phyloP scores from a whole-genome alignment of 306 rosid species.

The Fragaria iinumae region DNA sequence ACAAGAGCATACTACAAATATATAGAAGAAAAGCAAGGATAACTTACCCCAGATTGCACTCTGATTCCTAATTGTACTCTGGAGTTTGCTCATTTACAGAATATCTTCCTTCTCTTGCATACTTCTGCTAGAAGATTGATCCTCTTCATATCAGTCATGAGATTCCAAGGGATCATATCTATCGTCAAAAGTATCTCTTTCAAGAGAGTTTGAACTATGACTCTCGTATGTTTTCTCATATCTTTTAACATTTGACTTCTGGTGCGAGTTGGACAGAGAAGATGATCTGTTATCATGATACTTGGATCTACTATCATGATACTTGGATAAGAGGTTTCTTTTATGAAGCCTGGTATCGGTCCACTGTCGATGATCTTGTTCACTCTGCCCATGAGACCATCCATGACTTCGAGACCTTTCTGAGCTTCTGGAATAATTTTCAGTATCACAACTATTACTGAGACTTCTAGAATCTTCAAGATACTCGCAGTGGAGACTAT shows the following conservation, averaged over 20 bases:
- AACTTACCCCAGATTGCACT: constrained; percentile 43
- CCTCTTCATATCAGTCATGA: constrained; percentile 38
- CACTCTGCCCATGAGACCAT: constrained; percentile 34
- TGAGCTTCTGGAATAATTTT: constrained; percentile 46
- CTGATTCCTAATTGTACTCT: constrained; percentile 9
- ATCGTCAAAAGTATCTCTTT: constrained; percentile 47
- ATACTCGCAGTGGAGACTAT: constrained; percentile 28
- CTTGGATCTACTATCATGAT: constrained; percentile 24
- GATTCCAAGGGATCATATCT: constrained; percentile 68
- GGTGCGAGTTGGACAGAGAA: constrained; percentile 16
- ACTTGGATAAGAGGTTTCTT: constrained; percentile 18
- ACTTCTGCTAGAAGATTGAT: constrained; percentile 31
- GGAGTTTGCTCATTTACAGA: constrained; percentile 17
- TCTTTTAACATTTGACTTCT: constrained; percentile 38
- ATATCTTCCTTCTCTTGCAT: constrained; percentile 30
- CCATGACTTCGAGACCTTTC: constrained; percentile 43
- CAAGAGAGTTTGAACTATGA: constrained; percentile 32
- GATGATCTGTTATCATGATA: constrained; percentile 31
- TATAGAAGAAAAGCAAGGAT: constrained; percentile 18
- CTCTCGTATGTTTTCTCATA: constrained; percentile 34
- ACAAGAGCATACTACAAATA: constrained; percentile 26
- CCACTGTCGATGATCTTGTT: constrained; percentile 32
- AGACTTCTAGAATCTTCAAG: constrained; percentile 34
- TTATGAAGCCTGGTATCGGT: constrained; percentile 26
- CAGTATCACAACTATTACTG: constrained; percentile 35